Evolutionary conservation across 2,329 filamentous ascomycete genomes (phyloP), one percentile per base, ranked within the genome.

Genomic region (Botryosphaeria agaves): DNA sequence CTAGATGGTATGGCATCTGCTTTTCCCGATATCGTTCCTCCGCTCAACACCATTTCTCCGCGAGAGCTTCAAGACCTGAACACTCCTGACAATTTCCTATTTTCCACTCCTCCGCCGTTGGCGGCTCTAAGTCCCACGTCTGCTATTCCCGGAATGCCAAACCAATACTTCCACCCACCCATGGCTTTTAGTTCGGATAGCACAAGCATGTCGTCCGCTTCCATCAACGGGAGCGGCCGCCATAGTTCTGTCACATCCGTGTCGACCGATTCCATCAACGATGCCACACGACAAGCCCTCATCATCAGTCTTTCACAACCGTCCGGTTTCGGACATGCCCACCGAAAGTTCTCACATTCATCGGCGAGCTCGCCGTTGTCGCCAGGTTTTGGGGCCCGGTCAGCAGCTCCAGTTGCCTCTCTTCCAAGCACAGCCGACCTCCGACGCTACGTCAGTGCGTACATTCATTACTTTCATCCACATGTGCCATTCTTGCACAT

Each of bases 401-500:
- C 41, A 39, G 51, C 56, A 42, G 47, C 45, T 36, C 57, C 64
- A 42, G 62, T 57, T 45, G 67, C 59, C 42, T 66, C 59, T 40
- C 65, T 93, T 34, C 85, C 87, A 31, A 83, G 69, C 56, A 87
- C 82, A 19, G 65, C 70, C 47, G 83, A 94, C 49, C 71, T 95
- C 37, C 84, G 91, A 52, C 78, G 83, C 50, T 94, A 85, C 53
- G 80, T 94, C 38, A 74, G 75, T 39, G 78, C 85, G 35, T 95
- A 94, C 56, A 73, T 95, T 45, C 74, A 75, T 39, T 92, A 82
- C 51, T 93, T 92, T 53, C 85, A 94, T 48, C 87, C 87, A 14
- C 87, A 95, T 51, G 57, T 93, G 36, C 87, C 89, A n/a, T 93
- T 95, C 53, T 62, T 93, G 36, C 87, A 95, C 55, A 72, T 93